A percentile compares a stretch with the other conserved stretches of the same genome.
phyloP scores from a whole-genome alignment of 441 rosid genomes.

The Daphne laureola region DNA sequence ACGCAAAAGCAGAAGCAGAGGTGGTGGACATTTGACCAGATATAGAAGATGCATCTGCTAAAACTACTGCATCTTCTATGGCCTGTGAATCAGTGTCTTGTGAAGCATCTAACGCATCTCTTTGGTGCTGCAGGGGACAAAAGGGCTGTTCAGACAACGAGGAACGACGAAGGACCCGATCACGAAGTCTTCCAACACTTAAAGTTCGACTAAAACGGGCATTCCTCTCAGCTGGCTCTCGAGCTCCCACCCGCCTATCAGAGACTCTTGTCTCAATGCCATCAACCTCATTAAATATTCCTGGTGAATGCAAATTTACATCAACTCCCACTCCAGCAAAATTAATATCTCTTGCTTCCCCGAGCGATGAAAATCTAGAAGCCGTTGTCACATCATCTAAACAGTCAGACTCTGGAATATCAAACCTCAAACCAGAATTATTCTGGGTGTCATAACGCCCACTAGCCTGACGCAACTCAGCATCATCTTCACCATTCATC shows the following conservation, averaged over 20 bases:
- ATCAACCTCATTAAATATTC: constrained; percentile 32
- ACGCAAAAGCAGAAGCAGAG: constrained; percentile 33
- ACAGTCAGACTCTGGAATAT: constrained; percentile 16
- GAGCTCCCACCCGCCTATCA: constrained; percentile 51
- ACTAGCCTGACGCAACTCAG: constrained; percentile 20
- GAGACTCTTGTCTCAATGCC: constrained; percentile 35
- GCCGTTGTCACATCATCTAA: constrained; percentile 14
- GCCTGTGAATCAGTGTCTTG: constrained; percentile 28
- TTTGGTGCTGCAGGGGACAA: constrained; percentile 49
- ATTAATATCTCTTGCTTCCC: constrained; percentile 27
- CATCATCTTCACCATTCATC: constrained; percentile 31
- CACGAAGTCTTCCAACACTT: constrained; percentile 98
- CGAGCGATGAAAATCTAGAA: constrained; percentile 18
- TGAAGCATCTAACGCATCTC: constrained; percentile 38
- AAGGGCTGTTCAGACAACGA: constrained; percentile 52
- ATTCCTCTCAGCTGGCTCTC: constrained; percentile 73
- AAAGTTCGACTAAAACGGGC: constrained; percentile 86
- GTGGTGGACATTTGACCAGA: constrained; percentile 40
- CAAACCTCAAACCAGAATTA: constrained; percentile 5
- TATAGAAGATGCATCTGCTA: constrained; percentile 32
- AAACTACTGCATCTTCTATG: constrained; percentile 21
- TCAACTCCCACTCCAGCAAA: constrained; percentile 27
- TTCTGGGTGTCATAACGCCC: no score
- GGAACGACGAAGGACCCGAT: constrained; percentile 89
- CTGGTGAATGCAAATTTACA: constrained; percentile 32